Conservation (phyloP, 106 monocot genomes). For the Triglochin maritima region DNA sequence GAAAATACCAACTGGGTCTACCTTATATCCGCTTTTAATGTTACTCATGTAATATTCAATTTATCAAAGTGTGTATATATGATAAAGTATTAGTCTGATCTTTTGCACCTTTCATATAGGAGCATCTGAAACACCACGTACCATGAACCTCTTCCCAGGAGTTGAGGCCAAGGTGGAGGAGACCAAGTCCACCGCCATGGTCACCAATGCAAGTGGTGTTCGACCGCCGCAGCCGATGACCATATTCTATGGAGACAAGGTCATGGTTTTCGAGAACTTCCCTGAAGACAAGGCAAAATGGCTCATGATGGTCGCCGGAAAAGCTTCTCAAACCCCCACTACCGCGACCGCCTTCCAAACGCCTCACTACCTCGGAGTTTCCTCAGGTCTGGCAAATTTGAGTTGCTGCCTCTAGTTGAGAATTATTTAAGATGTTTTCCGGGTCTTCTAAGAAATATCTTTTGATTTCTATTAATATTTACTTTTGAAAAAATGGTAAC, state of each 20-base stretch:
- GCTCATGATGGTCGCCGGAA: slow-evolving; percentile 24
- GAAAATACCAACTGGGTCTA: no score
- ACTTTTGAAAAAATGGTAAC: no score
- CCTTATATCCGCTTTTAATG: no score
- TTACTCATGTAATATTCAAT: no score
- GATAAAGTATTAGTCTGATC: neutral
- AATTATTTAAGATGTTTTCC: no score
- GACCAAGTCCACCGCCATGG: neutral
- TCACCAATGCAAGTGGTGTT: neutral
- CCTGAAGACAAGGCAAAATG: slow-evolving; percentile 53
- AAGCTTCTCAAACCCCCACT: neutral
- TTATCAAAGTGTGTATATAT: no score
- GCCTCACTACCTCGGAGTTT: neutral
- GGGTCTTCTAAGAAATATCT: no score
- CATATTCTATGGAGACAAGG: slow-evolving; percentile 76
- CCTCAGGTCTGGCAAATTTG: neutral
- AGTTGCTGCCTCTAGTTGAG: no score
- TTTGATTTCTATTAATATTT: no score
- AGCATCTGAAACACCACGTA: slow-evolving; percentile 19
- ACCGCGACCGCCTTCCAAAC: neutral
- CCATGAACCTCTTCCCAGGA: slow-evolving; percentile 48
- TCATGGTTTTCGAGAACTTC: slow-evolving; percentile 68
- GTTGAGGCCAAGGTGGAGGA: slow-evolving; percentile 4
- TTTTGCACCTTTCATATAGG: slow-evolving; percentile 6
- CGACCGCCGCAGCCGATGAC: slow-evolving; percentile 31